Conservation (phyloP, 768 basidiomycete genomes). For the Psilocybe cubensis region DNA sequence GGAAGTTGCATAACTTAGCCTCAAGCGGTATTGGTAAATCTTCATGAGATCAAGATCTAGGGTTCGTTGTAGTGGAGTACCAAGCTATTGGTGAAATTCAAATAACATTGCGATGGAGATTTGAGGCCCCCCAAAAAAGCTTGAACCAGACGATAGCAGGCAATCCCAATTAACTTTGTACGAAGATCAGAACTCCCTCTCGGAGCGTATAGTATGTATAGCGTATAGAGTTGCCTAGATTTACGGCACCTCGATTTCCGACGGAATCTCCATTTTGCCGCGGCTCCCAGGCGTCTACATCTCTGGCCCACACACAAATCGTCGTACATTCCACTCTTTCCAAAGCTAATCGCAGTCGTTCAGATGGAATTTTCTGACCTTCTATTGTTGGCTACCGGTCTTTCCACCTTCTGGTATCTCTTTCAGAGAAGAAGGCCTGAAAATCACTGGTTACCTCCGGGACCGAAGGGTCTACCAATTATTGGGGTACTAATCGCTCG, state of each 20-base stretch:
- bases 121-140: not conserved
- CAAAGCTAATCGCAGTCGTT: not conserved
- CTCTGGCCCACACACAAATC: not conserved
- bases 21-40: too few species aligned
- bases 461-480: constrained; percentile 43
- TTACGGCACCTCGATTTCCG: not conserved
- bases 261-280: not conserved
- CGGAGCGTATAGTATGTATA: too few species aligned
- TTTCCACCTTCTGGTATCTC: constrained; percentile 6
- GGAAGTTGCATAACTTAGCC: too few species aligned
- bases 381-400: constrained; percentile 5
- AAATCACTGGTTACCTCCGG: constrained; percentile 37
- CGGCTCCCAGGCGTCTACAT: not conserved
- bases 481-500: constrained; percentile 36
- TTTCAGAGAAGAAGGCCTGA: constrained; percentile 20
- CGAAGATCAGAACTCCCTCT: too few species aligned
- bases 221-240: too few species aligned
- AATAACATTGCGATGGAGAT: not conserved
- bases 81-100: too few species aligned
- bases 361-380: constrained; percentile 7
- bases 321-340: not conserved
- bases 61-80: too few species aligned
- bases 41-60: too few species aligned
- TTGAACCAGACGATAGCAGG: not conserved
- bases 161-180: not conserved